Evolutionary conservation across 192 early-diverging fungal genomes (phyloP).

Genomic region (Gaertneriomyces sp.): DNA sequence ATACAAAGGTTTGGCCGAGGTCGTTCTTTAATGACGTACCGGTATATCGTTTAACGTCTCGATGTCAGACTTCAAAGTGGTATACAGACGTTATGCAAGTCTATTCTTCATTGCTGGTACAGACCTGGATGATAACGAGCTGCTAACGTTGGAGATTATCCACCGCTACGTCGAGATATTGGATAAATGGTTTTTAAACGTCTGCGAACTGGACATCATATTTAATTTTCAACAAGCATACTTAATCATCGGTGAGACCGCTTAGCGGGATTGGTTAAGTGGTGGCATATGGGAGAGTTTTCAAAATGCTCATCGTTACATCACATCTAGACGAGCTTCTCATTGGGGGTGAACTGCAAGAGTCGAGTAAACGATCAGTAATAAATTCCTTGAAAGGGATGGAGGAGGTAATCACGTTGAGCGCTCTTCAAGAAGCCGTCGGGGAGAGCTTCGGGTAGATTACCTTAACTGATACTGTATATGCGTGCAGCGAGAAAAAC

Average conservation of each 20-base stretch:
- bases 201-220: conserved; percentile 95
- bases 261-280: background rate
- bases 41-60: background rate
- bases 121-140: conserved; percentile 89
- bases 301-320: background rate
- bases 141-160: conserved; percentile 90
- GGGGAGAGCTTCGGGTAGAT: no score
- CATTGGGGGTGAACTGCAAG: conserved; percentile 87
- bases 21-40: background rate
- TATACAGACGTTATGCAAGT: conserved; percentile 86
- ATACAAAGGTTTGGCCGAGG: conserved; percentile 65
- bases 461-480: no score
- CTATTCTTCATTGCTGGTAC: conserved; percentile 97
- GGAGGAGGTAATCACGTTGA: conserved; percentile 34
- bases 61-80: conserved; percentile 64
- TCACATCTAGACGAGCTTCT: conserved; percentile 71
- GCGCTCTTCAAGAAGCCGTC: no score
- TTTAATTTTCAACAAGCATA: conserved; percentile 91
- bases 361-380: conserved; percentile 78
- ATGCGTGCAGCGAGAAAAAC: no score
- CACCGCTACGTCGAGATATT: conserved; percentile 97
- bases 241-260: conserved; percentile 44
- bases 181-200: conserved; percentile 96
- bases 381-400: conserved; percentile 53
- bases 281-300: background rate